These are phyloP conservation scores for Tulasnella sp. DNA, from an alignment of 768 basidiomycete genomes.

Conservation along the genomic window DNA sequence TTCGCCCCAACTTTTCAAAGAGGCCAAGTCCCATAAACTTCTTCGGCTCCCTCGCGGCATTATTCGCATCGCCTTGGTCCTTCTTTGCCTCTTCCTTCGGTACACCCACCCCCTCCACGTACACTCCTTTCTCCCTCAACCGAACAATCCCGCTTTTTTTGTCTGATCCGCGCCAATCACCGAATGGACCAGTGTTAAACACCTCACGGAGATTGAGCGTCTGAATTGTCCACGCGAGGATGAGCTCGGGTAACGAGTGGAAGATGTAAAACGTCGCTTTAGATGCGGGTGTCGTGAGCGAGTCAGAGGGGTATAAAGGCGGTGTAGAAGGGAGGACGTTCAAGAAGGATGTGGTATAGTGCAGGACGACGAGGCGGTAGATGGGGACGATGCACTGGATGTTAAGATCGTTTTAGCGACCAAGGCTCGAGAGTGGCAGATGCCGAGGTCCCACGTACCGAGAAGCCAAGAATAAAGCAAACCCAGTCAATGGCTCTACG, in stretches of 20 bases:
- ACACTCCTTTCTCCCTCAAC: background rate
- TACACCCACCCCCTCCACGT: background rate
- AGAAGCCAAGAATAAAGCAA: background rate
- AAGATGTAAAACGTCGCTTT: conserved; percentile 12
- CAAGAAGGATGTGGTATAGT: background rate
- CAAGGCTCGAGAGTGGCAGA: background rate
- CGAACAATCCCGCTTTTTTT: background rate
- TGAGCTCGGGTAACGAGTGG: background rate
- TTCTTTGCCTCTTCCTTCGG: background rate
- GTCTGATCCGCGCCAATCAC: conserved; percentile 8
- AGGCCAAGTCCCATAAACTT: background rate
- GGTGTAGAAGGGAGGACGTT: background rate
- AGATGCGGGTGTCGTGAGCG: background rate
- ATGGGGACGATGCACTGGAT: conserved; percentile 1
- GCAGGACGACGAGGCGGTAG: conserved; percentile 2
- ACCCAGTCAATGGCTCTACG: background rate
- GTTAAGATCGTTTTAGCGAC: background rate
- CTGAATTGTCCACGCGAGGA: background rate
- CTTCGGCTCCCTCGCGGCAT: background rate
- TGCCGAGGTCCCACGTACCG: background rate
- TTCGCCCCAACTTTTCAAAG: background rate
- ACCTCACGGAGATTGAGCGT: background rate
- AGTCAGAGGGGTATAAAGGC: background rate
- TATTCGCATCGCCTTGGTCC: background rate
- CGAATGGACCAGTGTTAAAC: conserved; percentile 10